phyloP scores from a whole-genome alignment of 768 basidiomycete species.

The Pisolithus tinctorius region DNA sequence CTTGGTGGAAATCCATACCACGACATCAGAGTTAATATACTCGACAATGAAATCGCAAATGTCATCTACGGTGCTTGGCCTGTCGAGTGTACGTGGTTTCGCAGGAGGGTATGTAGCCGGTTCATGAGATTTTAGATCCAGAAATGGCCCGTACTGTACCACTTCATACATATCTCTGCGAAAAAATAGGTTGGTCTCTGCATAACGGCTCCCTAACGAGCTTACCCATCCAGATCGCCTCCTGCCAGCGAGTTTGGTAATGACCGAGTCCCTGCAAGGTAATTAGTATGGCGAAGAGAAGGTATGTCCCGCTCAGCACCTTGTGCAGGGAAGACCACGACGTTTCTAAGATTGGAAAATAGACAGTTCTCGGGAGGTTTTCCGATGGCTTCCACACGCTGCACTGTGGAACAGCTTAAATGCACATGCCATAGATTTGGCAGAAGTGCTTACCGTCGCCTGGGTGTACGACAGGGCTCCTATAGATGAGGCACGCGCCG shows the following conservation, averaged over 20 bases:
- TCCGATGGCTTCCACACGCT: conserved; percentile 66
- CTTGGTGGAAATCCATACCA: conserved; percentile 38
- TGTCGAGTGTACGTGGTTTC: conserved; percentile 30
- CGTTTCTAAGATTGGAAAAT: conserved; percentile 58
- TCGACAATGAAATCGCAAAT: conserved; percentile 78
- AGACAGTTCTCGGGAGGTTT: conserved; percentile 55
- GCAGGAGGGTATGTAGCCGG: conserved; percentile 47
- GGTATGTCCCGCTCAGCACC: conserved; percentile 23
- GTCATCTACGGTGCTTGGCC: conserved; percentile 56
- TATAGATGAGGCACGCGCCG: conserved; percentile 56
- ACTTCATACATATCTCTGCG: conserved; percentile 61
- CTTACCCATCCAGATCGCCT: conserved; percentile 77
- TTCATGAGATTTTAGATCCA: conserved; percentile 44
- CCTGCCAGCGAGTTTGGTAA: conserved; percentile 65
- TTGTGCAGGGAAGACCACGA: conserved; percentile 65
- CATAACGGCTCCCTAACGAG: neutral
- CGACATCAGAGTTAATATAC: conserved; percentile 76
- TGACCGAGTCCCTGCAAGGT: conserved; percentile 45
- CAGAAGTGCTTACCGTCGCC: conserved; percentile 52
- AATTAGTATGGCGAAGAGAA: neutral
- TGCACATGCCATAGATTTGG: neutral
- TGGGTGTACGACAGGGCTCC: conserved; percentile 73
- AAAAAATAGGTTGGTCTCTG: neutral
- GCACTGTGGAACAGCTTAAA: conserved; percentile 36
- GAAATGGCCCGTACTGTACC: conserved; percentile 45